A percentile compares a stretch with the other conserved stretches of the same genome.
Evolutionary conservation across 345 rosid species (phyloP).

Genomic region (Dipteronia sinensis): DNA sequence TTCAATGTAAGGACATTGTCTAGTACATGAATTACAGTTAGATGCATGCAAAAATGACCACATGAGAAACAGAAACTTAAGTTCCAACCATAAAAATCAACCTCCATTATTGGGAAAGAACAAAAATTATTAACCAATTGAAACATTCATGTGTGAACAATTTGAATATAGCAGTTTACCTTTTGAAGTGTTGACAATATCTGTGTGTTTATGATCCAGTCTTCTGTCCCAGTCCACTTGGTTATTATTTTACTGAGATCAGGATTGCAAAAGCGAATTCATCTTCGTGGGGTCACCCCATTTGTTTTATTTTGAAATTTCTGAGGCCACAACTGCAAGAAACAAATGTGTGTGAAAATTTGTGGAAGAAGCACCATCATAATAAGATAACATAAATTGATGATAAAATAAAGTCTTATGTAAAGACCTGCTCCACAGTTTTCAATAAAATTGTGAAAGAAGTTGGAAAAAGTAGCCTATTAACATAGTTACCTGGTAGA

Average conservation of each 20-base stretch:
- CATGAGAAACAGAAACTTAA: neutral
- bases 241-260: conserved; percentile 45
- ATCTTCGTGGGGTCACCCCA: conserved; percentile 62
- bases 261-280: conserved; percentile 57
- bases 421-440: neutral
- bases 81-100: neutral
- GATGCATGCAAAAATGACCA: neutral
- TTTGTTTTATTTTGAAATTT: conserved; percentile 60
- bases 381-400: neutral
- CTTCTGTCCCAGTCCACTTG: conserved; percentile 53
- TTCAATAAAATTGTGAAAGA: neutral
- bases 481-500: conserved; percentile 34
- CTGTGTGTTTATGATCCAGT: conserved; percentile 45
- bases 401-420: neutral
- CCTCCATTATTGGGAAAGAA: neutral
- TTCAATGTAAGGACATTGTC: no score
- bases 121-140: neutral
- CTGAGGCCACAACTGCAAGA: conserved; percentile 53
- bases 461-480: neutral
- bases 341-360: neutral
- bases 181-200: conserved; percentile 36
- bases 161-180: conserved; percentile 21
- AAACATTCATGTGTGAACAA: neutral
- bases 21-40: no score
- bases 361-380: neutral